Percentiles rank a stretch among this genome's conserved stretches.
These are phyloP conservation scores for Omphalea diandra DNA, from an alignment of 441 rosid species.

Conservation along the genomic window DNA sequence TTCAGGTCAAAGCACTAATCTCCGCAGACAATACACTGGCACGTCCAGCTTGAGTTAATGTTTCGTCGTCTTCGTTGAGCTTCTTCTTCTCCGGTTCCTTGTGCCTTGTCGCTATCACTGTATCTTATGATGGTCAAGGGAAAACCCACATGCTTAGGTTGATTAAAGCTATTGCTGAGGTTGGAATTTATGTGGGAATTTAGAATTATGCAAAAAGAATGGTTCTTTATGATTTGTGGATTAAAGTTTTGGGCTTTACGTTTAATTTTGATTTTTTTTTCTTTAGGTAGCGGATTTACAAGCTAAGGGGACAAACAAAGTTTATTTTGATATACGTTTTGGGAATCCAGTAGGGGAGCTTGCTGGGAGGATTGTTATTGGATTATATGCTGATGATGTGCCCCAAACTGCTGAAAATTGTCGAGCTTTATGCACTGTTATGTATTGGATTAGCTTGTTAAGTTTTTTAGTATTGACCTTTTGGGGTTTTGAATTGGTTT, in stretches of 20 bases:
- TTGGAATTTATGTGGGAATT: constrained; percentile 26
- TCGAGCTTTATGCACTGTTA: constrained; percentile 77
- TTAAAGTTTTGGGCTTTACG: background rate
- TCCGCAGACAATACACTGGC: constrained; percentile 32
- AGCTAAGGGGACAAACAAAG: constrained; percentile 84
- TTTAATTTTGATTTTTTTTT: too few species aligned
- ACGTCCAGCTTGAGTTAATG: constrained; percentile 21
- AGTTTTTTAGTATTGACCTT: background rate
- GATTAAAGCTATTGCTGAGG: constrained; percentile 79
- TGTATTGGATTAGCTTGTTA: background rate
- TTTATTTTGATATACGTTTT: constrained; percentile 85
- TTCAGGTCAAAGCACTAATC: constrained; percentile 31
- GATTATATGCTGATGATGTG: constrained; percentile 91
- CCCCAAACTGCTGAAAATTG: constrained; percentile 95
- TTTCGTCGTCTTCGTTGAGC: constrained; percentile 39
- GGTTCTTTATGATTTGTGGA: background rate
- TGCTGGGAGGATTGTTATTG: constrained; percentile 88
- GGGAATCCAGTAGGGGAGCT: constrained; percentile 91
- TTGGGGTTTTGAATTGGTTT: constrained; percentile 1
- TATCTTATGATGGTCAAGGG: constrained; percentile 30
- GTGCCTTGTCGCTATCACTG: constrained; percentile 29
- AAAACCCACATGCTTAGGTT: constrained; percentile 34
- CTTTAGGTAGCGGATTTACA: constrained; percentile 59
- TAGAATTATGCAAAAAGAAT: background rate
- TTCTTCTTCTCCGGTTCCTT: constrained; percentile 42